These are phyloP conservation scores for Aspergillus pseudoviridinutans DNA, from an alignment of 2,329 filamentous ascomycete species.

Conservation along the genomic window DNA sequence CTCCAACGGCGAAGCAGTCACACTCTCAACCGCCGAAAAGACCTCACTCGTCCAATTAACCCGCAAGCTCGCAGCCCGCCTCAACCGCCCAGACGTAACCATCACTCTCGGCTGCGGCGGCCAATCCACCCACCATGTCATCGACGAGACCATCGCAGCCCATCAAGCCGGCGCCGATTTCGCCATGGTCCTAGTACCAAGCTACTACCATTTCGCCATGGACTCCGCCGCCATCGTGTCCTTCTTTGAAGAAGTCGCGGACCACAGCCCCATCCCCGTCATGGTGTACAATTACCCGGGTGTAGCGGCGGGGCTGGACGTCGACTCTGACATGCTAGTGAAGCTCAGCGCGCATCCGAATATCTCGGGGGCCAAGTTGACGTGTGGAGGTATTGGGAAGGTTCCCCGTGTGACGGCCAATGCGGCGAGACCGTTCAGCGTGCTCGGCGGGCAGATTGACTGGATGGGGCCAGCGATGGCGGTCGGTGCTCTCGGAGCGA, in stretches of 20 bases:
- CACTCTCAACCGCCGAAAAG: constrained; percentile 40
- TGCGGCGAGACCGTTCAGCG: constrained; percentile 36
- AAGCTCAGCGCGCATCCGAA: constrained; percentile 30
- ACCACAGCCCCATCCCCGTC: constrained; percentile 47
- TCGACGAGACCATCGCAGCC: constrained; percentile 61
- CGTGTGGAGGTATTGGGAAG: constrained; percentile 40
- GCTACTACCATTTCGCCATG: constrained; percentile 68
- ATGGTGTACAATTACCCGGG: constrained; percentile 49
- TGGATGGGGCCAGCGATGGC: constrained; percentile 54
- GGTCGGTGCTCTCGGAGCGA: constrained; percentile 57
- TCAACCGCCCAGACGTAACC: constrained; percentile 32
- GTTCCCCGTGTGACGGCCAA: constrained; percentile 37
- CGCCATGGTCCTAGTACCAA: constrained; percentile 67
- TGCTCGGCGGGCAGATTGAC: constrained; percentile 42
- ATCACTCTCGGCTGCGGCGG: constrained; percentile 42
- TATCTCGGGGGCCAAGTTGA: constrained; percentile 37
- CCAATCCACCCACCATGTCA: constrained; percentile 38
- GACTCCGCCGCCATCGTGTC: constrained; percentile 54
- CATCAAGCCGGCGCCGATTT: constrained; percentile 66
- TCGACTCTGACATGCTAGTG: constrained; percentile 39
- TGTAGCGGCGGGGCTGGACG: constrained; percentile 41
- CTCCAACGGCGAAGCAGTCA: constrained; percentile 45
- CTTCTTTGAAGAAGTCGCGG: constrained; percentile 62
- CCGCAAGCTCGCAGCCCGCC: constrained; percentile 33
- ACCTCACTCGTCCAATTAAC: constrained; percentile 36